Evolutionary conservation across 768 basidiomycete genomes (phyloP).

Genomic region (Sporobolomyces pararoseus): DNA sequence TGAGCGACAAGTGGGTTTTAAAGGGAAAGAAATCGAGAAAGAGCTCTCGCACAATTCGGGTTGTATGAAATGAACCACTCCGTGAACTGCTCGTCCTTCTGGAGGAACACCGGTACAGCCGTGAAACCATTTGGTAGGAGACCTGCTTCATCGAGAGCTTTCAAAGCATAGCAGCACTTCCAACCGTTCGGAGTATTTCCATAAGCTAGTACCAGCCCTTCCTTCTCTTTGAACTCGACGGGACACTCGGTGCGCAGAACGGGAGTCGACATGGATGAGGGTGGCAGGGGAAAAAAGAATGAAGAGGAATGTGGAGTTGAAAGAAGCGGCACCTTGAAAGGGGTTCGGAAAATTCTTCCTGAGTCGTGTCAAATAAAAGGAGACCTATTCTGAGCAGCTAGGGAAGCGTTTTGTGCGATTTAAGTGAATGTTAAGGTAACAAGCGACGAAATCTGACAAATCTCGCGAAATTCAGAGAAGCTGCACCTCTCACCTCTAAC

Average conservation of each 20-base stretch:
- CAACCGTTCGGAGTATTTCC: conserved; percentile 30
- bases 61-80: conserved; percentile 25
- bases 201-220: conserved; percentile 24
- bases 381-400: too few relatives aligned
- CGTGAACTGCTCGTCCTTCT: conserved; percentile 21
- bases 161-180: conserved; percentile 18
- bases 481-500: too few relatives aligned
- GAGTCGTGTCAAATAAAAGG: too few relatives aligned
- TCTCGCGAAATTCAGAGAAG: too few relatives aligned
- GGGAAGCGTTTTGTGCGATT: too few relatives aligned
- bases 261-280: conserved; percentile 12
- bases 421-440: too few relatives aligned
- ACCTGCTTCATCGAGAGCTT: conserved; percentile 33
- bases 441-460: too few relatives aligned
- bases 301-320: too few relatives aligned
- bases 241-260: conserved; percentile 15
- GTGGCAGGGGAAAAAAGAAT: too few relatives aligned
- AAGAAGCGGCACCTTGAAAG: too few relatives aligned
- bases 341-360: too few relatives aligned
- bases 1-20: too few relatives aligned
- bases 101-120: conserved; percentile 9
- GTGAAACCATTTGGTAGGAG: conserved; percentile 24
- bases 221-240: conserved; percentile 7
- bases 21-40: background rate
- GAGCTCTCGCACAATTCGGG: conserved; percentile 26